Evolutionary conservation across 2,329 filamentous ascomycete species (phyloP).

Genomic region (Colletotrichum paranaense): DNA sequence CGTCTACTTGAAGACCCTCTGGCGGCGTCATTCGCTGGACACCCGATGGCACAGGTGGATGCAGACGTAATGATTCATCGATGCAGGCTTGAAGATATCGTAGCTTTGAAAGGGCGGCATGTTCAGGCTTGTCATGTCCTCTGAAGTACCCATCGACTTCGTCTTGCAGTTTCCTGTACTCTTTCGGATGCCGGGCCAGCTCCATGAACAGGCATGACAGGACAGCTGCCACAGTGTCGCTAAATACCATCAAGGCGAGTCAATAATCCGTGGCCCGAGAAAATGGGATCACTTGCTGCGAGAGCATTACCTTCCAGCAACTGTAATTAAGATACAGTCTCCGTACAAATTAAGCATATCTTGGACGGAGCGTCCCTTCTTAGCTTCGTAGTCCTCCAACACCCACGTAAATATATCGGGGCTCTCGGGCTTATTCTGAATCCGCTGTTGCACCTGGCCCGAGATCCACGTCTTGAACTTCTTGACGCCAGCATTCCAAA

Average conservation of each 20-base stretch:
- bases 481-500: slow-evolving; percentile 36
- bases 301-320: slow-evolving; percentile 44
- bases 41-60: slow-evolving; percentile 48
- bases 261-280: background rate
- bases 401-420: slow-evolving; percentile 47
- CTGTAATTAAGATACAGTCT: slow-evolving; percentile 42
- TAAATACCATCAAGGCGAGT: background rate
- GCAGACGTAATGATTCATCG: slow-evolving; percentile 51
- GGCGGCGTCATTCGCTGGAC: slow-evolving; percentile 48
- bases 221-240: slow-evolving; percentile 31
- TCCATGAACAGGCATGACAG: slow-evolving; percentile 33
- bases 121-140: slow-evolving; percentile 23
- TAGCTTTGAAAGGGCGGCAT: slow-evolving; percentile 37
- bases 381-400: slow-evolving; percentile 39
- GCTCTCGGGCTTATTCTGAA: slow-evolving; percentile 30
- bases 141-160: slow-evolving; percentile 36
- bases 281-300: too few species aligned
- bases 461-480: slow-evolving; percentile 36
- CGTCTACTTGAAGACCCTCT: slow-evolving; percentile 47
- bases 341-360: slow-evolving; percentile 40
- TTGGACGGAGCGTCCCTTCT: slow-evolving; percentile 32
- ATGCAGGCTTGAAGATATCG: slow-evolving; percentile 48
- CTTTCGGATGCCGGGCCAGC: slow-evolving; percentile 19
- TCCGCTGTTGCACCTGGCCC: slow-evolving; percentile 16
- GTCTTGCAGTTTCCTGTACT: background rate